Evolutionary conservation across 345 rosid genomes (phyloP), one percentile per base, ranked within the genome.

Genomic region (Carallia pectinifolia): DNA sequence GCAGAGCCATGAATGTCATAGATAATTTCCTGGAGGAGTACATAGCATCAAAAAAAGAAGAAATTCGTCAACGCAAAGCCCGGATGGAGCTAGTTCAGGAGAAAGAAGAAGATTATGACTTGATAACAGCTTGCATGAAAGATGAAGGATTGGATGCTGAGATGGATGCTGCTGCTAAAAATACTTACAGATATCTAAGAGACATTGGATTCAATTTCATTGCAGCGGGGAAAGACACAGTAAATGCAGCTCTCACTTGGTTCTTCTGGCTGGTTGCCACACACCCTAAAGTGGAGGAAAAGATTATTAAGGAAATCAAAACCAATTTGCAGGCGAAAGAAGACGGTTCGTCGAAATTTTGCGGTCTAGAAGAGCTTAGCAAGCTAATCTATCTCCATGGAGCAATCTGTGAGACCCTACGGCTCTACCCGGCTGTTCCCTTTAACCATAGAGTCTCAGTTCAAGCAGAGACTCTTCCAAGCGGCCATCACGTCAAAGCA

Each of bases 341-440:
- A 18, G 38, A 4, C 5, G 48, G 29, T 4, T 6, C 27, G 12
- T 55, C 18, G 34, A 0, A 36, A 10, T 2, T 59, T 1, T 47
- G 52, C 60, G 1, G 53, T 23, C 0, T n/a, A 15, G 47, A 77
- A 8, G 67, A 73, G 38, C 55, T 52, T n/a, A 76, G 60, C 59
- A 77, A 82, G 64, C 29, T 82, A 54, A 77, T 79, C 19, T 82
- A 77, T 62, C 65, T 82, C 19, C 81, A 82, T 17, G 81, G 77
- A n/a, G 81, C 85, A 16, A 52, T 82, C 58, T 79, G 73, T 44
- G 85, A 76, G 62, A 59, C 85, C 47, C 15, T 82, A 34, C 69
- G 81, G 50, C 77, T 82, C 0, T 82, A 67, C 62, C 79, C 85
- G 16, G 77, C 85, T 19, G 74, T 74, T 12, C 81, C 79, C 0